phyloP scores from a whole-genome alignment of 2,329 filamentous ascomycete species.

The Curvularia eragrostidis region DNA sequence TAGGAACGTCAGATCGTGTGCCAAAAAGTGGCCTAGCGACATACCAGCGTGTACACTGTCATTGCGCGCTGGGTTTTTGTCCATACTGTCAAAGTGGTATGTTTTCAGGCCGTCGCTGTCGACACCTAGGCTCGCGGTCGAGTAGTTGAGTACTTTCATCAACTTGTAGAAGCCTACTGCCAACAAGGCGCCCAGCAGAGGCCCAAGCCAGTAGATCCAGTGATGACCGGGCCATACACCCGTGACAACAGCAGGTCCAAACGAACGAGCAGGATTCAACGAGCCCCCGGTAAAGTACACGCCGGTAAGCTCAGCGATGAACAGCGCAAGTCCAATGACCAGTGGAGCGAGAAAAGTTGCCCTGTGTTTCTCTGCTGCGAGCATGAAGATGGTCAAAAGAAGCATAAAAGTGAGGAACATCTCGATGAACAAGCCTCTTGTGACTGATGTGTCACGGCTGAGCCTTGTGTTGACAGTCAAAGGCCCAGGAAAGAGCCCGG shows the following conservation, averaged over 20 bases:
- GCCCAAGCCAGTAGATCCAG: constrained; percentile 62
- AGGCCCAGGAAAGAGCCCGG: constrained; percentile 54
- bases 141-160: constrained; percentile 59
- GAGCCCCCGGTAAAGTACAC: constrained; percentile 58
- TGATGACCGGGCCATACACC: constrained; percentile 54
- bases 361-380: constrained; percentile 52
- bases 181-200: constrained; percentile 54
- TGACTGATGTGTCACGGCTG: constrained; percentile 51
- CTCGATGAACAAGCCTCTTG: constrained; percentile 58
- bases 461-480: constrained; percentile 56
- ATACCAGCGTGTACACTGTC: constrained; percentile 1
- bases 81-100: constrained; percentile 25
- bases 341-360: constrained; percentile 51
- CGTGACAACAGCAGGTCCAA: constrained; percentile 57
- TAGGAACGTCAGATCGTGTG: constrained; percentile 19
- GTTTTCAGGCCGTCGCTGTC: constrained; percentile 55
- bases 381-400: constrained; percentile 58
- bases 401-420: constrained; percentile 59
- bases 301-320: constrained; percentile 56
- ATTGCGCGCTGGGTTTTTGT: background rate
- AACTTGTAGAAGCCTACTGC: constrained; percentile 59
- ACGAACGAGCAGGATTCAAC: constrained; percentile 58
- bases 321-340: constrained; percentile 55
- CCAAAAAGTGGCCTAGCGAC: background rate
- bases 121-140: constrained; percentile 58